Base-by-base conservation (phyloP, 352 stramenopile species). In the Thraustotheca clavata region DNA sequence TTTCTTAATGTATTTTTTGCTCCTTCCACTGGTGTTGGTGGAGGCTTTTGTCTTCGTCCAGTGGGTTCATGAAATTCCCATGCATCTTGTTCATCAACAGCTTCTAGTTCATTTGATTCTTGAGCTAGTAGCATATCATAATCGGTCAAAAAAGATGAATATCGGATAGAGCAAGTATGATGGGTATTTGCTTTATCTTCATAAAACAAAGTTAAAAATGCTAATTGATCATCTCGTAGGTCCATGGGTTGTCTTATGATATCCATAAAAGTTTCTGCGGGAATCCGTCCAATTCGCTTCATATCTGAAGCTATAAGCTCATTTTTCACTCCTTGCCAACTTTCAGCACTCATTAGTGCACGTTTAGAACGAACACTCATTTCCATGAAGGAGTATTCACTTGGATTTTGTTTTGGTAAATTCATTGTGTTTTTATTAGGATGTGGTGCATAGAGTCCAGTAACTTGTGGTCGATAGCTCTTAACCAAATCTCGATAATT, bases 201-300 rank as follows among this genome's bases (percentile, higher is more conserved):
- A 68, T 90, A 90, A 50, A 90, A 90, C 54, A 86, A 83, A 29
- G 76, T 79, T 11, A 90, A 69, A 69, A 90, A 90, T 2, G 81
- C 77, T 0, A 71, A 72, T 61, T 90, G 81, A 22, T 84, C 77
- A 20, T 86, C 79, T 8, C 69, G 79, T n/a, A 90, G 63, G 16
- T 67, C 63, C 46, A 88, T 65, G 0, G 68, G 68, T 1, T 71
- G 67, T 49, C 77, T 80, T 36, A 88, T 68, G 24, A 83, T 73
- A 16, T 66, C 32, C 6, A 70, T 69, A 47, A 90, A 90, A 27
- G 71, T 70, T 26, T 71, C 41, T 0, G 76, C 73, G 7, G 74
- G 54, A 16, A 90, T 66, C 4, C 79, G 81, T 7, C 81, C 79
- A 41, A 82, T 69, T n/a, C 77, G 76, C 29, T 76, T 70, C 2